phyloP scores from a whole-genome alignment of 306 rosid species.

The Ormosia semicastrata region DNA sequence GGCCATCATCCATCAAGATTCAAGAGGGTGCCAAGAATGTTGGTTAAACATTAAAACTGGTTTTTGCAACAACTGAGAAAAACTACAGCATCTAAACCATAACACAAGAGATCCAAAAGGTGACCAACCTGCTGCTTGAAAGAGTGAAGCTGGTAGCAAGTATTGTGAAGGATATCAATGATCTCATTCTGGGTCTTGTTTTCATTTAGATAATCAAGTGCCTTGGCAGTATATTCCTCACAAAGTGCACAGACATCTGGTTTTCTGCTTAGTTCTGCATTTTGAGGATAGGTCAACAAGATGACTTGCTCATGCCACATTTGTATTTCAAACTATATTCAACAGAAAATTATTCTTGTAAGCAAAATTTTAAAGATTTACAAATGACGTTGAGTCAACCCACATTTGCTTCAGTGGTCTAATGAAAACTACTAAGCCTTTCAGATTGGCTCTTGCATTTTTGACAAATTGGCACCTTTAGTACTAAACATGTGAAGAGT shows the following conservation, averaged over 20 bases:
- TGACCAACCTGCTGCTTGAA: constrained; percentile 50
- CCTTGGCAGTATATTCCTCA: constrained; percentile 64
- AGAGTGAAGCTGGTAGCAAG: constrained; percentile 49
- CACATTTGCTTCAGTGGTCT: background rate
- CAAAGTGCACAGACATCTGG: constrained; percentile 73
- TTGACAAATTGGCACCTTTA: background rate
- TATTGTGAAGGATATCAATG: constrained; percentile 44
- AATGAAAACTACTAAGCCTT: background rate
- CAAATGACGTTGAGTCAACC: background rate
- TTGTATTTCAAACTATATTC: background rate
- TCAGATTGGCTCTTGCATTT: background rate
- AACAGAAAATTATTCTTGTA: background rate
- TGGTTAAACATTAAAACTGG: background rate
- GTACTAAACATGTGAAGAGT: background rate
- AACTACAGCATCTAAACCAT: background rate
- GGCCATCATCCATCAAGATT: background rate
- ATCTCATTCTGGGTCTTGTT: constrained; percentile 76
- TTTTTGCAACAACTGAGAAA: background rate
- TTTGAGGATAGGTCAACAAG: constrained; percentile 21
- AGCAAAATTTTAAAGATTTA: background rate
- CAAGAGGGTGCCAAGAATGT: background rate
- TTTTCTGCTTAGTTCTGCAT: constrained; percentile 32
- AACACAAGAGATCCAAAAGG: constrained; percentile 7
- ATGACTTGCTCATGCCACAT: background rate
- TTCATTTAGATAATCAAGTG: constrained; percentile 59